Evolutionary conservation across 441 rosid species (phyloP).

Genomic region (Bruguiera hainesii): DNA sequence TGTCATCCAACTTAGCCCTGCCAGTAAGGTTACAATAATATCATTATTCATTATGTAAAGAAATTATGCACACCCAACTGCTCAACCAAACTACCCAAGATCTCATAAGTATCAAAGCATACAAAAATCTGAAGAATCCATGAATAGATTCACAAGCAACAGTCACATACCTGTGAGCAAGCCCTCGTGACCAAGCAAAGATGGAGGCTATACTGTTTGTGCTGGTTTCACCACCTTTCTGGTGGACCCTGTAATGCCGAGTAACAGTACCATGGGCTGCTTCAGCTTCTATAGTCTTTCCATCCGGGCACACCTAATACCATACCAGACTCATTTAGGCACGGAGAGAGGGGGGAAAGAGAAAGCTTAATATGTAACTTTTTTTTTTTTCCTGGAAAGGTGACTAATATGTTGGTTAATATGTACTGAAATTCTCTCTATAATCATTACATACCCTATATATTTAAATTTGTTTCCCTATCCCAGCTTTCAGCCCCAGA

Average conservation of each 20-base stretch:
- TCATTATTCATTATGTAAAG: background rate
- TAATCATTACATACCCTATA: too few relatives aligned
- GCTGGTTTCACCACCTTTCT: constrained; percentile 93
- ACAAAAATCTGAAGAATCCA: background rate
- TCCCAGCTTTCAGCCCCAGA: too few relatives aligned
- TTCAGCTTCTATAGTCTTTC: constrained; percentile 86
- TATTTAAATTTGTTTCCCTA: too few relatives aligned
- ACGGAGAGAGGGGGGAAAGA: background rate
- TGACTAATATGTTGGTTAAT: too few relatives aligned
- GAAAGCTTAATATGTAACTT: too few relatives aligned
- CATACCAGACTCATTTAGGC: background rate
- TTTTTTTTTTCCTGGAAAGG: too few relatives aligned
- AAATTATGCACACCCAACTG: background rate
- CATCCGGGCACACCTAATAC: constrained; percentile 79
- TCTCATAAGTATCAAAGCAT: background rate
- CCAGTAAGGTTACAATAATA: background rate
- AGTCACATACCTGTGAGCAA: constrained; percentile 63
- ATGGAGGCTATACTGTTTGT: constrained; percentile 93
- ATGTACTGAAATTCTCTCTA: too few relatives aligned
- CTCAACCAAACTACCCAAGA: background rate
- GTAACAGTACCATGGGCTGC: constrained; percentile 96
- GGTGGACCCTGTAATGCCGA: constrained; percentile 81
- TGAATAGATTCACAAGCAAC: background rate
- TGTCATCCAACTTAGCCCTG: constrained; percentile 84
- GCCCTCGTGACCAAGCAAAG: constrained; percentile 92